Base-by-base conservation (phyloP, 2,329 filamentous ascomycete genomes). In the Mollisiaceae sp. region DNA sequence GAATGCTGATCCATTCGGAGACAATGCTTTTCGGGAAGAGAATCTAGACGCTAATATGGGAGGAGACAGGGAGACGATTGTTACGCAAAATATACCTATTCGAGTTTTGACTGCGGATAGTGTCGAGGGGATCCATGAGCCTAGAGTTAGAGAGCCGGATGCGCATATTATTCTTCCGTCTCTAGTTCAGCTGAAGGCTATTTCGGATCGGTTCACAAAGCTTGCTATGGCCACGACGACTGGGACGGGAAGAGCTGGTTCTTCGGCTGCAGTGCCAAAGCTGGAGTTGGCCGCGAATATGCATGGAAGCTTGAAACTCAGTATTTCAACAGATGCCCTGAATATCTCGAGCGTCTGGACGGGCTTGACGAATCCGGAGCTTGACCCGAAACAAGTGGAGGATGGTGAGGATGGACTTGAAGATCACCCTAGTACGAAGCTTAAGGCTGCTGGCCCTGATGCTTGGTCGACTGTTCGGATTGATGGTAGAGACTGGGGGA, bases 1-100 rank as follows among this genome's bases (percentile, higher is more conserved):
- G 59, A 63, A 80, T 55, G 77, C 79, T 24, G 80, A 83, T 70
- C 77, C 80, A 59, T 79, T 78, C 58, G 83, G 83, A 8, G 79
- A 81, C 63, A 77, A 76, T 59, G 77, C 81, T 36, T 85, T 83
- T 71, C 77, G 80, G 65, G 79, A 86, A 62, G 77, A 80, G 69
- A 74, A 73, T 35, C 78, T 89, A 27, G 86, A 85, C 77, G 87
- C 81, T 70, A 86, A 76, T 71, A 83, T 86, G 27, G 80, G 82
- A 52, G 84, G 90, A 64, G 92, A 94, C 74, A 89, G 93, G 72
- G 94, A 97, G 77, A 97, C 95, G 68, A 85, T 96, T 72, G 91
- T 99, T 74, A 97, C 93, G 0, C 95, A 99, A 76, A 93, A 98
- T 78, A 91, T 99, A 45, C 95, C 95, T n/a, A 91, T 98, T 52